phyloP scores from a whole-genome alignment of 805 yeast genomes.

The Suhomyces canberraensis region DNA sequence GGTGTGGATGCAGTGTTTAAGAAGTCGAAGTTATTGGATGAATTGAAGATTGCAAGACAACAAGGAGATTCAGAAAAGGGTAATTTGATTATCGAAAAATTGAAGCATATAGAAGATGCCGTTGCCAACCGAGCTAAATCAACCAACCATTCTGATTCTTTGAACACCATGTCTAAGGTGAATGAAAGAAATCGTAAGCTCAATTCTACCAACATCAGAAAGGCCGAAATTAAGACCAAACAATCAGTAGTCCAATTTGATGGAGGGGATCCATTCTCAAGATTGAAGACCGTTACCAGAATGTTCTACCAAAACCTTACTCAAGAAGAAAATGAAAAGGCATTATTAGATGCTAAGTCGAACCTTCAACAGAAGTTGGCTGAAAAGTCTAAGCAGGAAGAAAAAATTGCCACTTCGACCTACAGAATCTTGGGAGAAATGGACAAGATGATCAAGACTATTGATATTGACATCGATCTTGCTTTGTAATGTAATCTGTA shows the following conservation, averaged over 20 bases:
- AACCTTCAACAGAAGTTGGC: conserved; percentile 38
- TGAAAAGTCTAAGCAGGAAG: conserved; percentile 45
- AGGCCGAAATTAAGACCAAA: conserved; percentile 65
- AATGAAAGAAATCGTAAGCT: conserved; percentile 82
- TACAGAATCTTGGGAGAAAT: conserved; percentile 58
- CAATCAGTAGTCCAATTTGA: conserved; percentile 38
- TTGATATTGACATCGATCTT: conserved; percentile 29
- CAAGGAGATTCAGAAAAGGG: conserved; percentile 48
- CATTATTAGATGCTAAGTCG: conserved; percentile 50
- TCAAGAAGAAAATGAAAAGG: conserved; percentile 57
- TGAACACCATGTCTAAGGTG: conserved; percentile 60
- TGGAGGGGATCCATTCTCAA: conserved; percentile 75
- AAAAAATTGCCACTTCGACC: conserved; percentile 45
- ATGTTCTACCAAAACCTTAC: conserved; percentile 66
- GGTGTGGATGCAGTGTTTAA: conserved; percentile 67
- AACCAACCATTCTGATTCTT: conserved; percentile 34
- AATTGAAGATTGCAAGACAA: conserved; percentile 64
- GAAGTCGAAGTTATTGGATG: conserved; percentile 68
- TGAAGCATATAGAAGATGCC: conserved; percentile 45
- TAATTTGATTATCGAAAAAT: conserved; percentile 30
- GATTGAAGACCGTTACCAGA: conserved; percentile 84
- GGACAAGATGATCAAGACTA: conserved; percentile 46
- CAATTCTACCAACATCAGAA: conserved; percentile 71
- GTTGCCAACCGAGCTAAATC: conserved; percentile 39
- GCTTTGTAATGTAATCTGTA: too few species aligned